Evolutionary conservation across 2,329 filamentous ascomycete species (phyloP), one percentile per base, ranked within the genome.

Genomic region (Aspergillus spinulosporus): DNA sequence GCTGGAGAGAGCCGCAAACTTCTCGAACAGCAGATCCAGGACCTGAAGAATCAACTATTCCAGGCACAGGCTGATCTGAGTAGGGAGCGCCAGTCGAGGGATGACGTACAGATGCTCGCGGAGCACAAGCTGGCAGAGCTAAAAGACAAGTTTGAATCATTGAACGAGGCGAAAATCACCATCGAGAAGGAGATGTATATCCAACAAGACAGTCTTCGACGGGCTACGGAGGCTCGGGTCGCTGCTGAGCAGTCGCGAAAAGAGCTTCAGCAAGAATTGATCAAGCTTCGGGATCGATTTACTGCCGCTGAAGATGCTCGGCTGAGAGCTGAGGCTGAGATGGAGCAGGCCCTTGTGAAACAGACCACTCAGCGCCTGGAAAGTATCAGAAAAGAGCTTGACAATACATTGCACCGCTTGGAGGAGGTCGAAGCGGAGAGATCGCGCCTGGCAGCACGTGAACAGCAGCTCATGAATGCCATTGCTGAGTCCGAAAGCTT

Each of bases 121-220:
- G 92, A 97, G 64, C 92, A 96, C 75, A 95, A 94, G 70, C 90
- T 88, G 66, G 81, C 89, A 44, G 85, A 88, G 49, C 80, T 99
- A 58, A 88, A 92, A 69, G 87, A 92, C 28, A 92, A 97, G 62
- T 96, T 87, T 64, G 88, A 95, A 49, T 84, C 85, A 34, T 81
- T 97, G 34, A 96, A 96, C 66, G 92, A 97, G 61, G 88, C 91
- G 29, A 99, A 99, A 74, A 96, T 97, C 66, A 96, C 87, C 46
- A 96, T 99, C 61, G 93, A 99, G 74, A 97, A 97, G 73, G 93
- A 97, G 74, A 87, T 99, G 72, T 97, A 97, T 70, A 88, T 90
- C 4, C 93, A 97, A 69, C 92, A 97, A 72, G 93, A 99, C 69
- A 89, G 90, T 8, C 83, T 97, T 45, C 86, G 94, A 37, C 86